These are phyloP conservation scores for Ophiostoma quercus DNA, from an alignment of 2,329 filamentous ascomycete species.

Conservation along the genomic window DNA sequence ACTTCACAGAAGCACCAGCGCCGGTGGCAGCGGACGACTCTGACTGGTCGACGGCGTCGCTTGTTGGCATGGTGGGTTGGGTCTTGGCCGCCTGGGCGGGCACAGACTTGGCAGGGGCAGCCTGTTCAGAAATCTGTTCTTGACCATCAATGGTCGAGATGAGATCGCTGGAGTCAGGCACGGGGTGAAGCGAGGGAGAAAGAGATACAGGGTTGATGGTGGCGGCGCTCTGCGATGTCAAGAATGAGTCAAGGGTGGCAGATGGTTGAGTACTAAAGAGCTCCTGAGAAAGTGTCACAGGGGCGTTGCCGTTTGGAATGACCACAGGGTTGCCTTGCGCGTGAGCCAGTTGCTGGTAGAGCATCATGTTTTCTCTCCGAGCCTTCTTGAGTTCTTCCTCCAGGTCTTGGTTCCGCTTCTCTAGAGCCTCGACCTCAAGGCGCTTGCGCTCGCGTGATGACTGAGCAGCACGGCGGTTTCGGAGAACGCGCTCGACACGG, in stretches of 20 bases:
- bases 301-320: constrained; percentile 39
- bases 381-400: constrained; percentile 49
- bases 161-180: constrained; percentile 41
- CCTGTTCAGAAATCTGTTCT: not conserved
- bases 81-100: not conserved
- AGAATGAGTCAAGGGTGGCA: constrained; percentile 40
- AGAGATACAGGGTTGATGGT: constrained; percentile 60
- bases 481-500: constrained; percentile 91
- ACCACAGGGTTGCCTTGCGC: constrained; percentile 44
- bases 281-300: constrained; percentile 54
- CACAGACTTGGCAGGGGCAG: not conserved
- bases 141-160: constrained; percentile 20
- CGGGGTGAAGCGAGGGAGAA: constrained; percentile 52
- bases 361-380: constrained; percentile 41
- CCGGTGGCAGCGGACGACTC: constrained; percentile 24
- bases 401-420: constrained; percentile 67
- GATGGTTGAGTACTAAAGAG: constrained; percentile 49
- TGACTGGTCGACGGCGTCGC: not conserved
- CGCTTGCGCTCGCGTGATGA: constrained; percentile 93
- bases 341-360: constrained; percentile 48
- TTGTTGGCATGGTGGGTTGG: not conserved
- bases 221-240: constrained; percentile 37
- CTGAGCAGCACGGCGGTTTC: constrained; percentile 92
- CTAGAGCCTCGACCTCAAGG: constrained; percentile 78
- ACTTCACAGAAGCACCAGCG: constrained; percentile 29